A percentile compares a stretch with the other conserved stretches of the same genome.
Evolutionary conservation across 2,329 filamentous ascomycete species (phyloP).

Genomic region (Stylonectria norvegica): DNA sequence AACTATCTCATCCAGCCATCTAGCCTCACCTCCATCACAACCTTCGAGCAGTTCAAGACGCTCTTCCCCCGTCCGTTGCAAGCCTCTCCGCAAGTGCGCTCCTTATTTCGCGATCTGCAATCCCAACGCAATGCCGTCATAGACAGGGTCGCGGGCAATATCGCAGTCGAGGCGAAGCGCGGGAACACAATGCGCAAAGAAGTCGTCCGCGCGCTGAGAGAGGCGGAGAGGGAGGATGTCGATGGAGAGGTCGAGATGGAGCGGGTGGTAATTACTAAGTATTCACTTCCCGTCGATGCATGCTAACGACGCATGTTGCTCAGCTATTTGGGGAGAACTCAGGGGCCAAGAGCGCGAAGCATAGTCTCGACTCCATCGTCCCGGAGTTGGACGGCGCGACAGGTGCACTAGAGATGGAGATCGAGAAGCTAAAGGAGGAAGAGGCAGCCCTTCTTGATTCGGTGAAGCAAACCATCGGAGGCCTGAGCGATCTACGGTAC

Average conservation of each 20-base stretch:
- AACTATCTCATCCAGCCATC: conserved; percentile 78
- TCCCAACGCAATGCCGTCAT: conserved; percentile 66
- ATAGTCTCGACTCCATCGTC: conserved; percentile 63
- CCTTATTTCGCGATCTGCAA: conserved; percentile 77
- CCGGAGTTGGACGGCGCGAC: conserved; percentile 67
- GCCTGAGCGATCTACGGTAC: conserved; percentile 78
- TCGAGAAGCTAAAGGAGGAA: conserved; percentile 62
- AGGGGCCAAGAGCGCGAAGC: conserved; percentile 47
- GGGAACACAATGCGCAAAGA: conserved; percentile 57
- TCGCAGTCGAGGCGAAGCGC: conserved; percentile 60
- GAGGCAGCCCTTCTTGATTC: conserved; percentile 57
- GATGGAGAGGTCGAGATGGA: conserved; percentile 65
- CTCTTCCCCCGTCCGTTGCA: conserved; percentile 70
- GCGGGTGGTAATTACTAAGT: conserved; percentile 41
- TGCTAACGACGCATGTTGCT: too few species aligned
- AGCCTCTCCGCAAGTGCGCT: conserved; percentile 62
- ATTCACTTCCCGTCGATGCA: too few species aligned
- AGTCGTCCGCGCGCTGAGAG: conserved; percentile 51
- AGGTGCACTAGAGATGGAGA: conserved; percentile 63
- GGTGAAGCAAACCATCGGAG: conserved; percentile 64
- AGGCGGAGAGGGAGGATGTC: conserved; percentile 51
- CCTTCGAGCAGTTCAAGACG: conserved; percentile 70
- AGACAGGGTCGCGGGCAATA: conserved; percentile 63
- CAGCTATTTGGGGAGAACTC: conserved; percentile 57
- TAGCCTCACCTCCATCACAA: conserved; percentile 68